Percentiles rank a stretch among this genome's conserved stretches.
phyloP scores from a whole-genome alignment of 2,329 filamentous ascomycete genomes.

The Colletotrichum magnum region DNA sequence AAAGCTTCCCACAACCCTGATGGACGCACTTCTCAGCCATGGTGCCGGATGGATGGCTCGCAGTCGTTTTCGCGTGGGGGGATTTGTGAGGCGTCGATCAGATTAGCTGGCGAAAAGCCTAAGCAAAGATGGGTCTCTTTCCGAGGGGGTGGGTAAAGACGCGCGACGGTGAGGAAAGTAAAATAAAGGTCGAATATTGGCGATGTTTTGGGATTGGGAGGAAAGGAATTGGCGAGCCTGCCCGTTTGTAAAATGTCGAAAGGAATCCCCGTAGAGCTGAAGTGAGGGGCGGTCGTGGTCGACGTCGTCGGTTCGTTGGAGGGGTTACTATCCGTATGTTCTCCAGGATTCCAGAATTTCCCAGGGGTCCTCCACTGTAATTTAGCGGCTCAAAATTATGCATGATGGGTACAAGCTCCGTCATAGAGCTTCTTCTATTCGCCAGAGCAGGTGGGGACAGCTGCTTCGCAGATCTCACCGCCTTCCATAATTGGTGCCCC shows the following conservation, averaged over 20 bases:
- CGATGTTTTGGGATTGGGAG: slow-evolving; percentile 28
- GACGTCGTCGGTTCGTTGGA: slow-evolving; percentile 34
- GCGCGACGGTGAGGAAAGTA: neutral
- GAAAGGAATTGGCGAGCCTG: slow-evolving; percentile 13
- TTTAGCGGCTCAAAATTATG: slow-evolving; percentile 39
- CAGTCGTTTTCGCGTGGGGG: slow-evolving; percentile 24
- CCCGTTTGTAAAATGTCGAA: slow-evolving; percentile 31
- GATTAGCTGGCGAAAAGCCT: slow-evolving; percentile 8
- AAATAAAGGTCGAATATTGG: slow-evolving; percentile 14
- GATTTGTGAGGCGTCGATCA: neutral
- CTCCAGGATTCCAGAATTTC: slow-evolving; percentile 44
- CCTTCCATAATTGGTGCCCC: slow-evolving; percentile 1
- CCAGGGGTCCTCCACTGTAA: slow-evolving; percentile 30
- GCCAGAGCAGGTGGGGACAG: neutral
- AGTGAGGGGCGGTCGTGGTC: slow-evolving; percentile 34
- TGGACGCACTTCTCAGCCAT: slow-evolving; percentile 94
- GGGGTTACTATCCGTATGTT: slow-evolving; percentile 36
- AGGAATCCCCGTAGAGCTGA: slow-evolving; percentile 12
- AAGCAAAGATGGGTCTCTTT: neutral
- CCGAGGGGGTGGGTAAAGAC: neutral
- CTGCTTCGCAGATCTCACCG: slow-evolving; percentile 16
- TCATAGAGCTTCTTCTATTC: slow-evolving; percentile 11
- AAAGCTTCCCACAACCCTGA: slow-evolving; percentile 93
- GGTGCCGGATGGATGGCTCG: slow-evolving; percentile 35
- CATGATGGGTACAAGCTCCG: slow-evolving; percentile 30